These are phyloP conservation scores for Dactylellina leptospora DNA, from an alignment of 2,329 filamentous ascomycete genomes.

Conservation along the genomic window DNA sequence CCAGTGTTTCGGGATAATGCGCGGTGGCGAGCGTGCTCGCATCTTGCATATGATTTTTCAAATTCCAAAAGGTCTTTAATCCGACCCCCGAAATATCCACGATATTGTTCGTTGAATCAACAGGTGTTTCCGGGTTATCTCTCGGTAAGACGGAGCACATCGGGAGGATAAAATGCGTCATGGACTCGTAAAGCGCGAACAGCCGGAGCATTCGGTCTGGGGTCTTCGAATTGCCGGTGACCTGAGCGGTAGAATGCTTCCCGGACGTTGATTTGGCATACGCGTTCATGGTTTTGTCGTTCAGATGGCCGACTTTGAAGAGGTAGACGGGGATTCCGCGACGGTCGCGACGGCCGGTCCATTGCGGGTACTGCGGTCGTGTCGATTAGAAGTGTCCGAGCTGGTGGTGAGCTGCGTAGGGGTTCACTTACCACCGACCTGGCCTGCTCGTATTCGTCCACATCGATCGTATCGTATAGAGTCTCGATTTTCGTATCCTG, in stretches of 20 bases:
- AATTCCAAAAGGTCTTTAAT: conserved; percentile 93
- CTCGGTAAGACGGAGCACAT: conserved; percentile 76
- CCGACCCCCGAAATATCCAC: conserved; percentile 90
- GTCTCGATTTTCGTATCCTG: conserved; percentile 78
- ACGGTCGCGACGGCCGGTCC: conserved; percentile 88
- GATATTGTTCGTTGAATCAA: conserved; percentile 92
- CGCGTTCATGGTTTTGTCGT: conserved; percentile 79
- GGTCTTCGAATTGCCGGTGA: conserved; percentile 69
- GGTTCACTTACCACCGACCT: conserved; percentile 71
- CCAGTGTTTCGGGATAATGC: conserved; percentile 93
- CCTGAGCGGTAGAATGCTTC: conserved; percentile 65
- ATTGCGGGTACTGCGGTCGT: conserved; percentile 80
- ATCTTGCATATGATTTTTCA: conserved; percentile 93
- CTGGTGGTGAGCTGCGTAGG: not conserved
- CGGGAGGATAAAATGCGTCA: conserved; percentile 86
- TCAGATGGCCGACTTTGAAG: conserved; percentile 83
- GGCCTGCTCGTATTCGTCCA: conserved; percentile 83
- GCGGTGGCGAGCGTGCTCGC: conserved; percentile 87
- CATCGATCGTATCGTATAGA: conserved; percentile 85
- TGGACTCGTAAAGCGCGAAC: conserved; percentile 92
- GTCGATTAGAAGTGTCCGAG: conserved; percentile 14
- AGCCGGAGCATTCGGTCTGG: conserved; percentile 78
- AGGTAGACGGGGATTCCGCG: conserved; percentile 92
- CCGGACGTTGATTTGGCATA: conserved; percentile 72
- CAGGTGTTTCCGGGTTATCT: conserved; percentile 72